Base-by-base conservation (phyloP, 2,329 filamentous ascomycete species). In the Lachnellula arida region DNA sequence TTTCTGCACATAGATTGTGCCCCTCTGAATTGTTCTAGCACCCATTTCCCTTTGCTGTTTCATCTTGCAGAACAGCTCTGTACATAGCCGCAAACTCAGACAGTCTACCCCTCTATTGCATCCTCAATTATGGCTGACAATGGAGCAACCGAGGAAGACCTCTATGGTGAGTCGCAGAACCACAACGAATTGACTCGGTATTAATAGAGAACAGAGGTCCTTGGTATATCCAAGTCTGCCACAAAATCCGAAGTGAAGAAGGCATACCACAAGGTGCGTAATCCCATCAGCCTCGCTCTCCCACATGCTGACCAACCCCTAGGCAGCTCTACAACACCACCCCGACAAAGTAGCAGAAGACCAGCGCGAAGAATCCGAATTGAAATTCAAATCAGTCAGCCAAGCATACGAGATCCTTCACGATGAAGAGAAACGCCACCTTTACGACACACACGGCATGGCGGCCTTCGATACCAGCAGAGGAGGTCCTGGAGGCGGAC, bases 361-460 rank as follows among this genome's bases (percentile, higher is more conserved):
- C 28, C 85, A 92, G 69, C 87, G 93, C 65, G 86, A 86, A 70
- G 88, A 87, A 64, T 91, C 94, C 58, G 94, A 97, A 73, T 80
- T 86, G 69, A 91, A 87, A 70, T 99, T 99, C 85, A 99, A 99
- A 76, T 78, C 86, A 54, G 87, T 96, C 56, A 92, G 89, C 58
- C 88, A 95, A 75, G 94, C 94, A 65, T 99, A 99, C 78, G 94
- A 99, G 71, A 97, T 99, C 70, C 90, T 99, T 54, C 88, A 85
- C 75, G 93, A 99, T 79, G 93, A 97, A 61, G 85, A 97, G 60
- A 97, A 96, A 74, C 88, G 94, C 68, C 81, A 89, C 55, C 75
- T 95, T 60, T 99, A 99, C 77, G 94, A 99, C 70, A 86, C 85
- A 60, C 90, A 96, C 71, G 94, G 94, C 75, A 97, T 97, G 92